Conservation (phyloP, 306 rosid species). For the Cicer bijugum region DNA sequence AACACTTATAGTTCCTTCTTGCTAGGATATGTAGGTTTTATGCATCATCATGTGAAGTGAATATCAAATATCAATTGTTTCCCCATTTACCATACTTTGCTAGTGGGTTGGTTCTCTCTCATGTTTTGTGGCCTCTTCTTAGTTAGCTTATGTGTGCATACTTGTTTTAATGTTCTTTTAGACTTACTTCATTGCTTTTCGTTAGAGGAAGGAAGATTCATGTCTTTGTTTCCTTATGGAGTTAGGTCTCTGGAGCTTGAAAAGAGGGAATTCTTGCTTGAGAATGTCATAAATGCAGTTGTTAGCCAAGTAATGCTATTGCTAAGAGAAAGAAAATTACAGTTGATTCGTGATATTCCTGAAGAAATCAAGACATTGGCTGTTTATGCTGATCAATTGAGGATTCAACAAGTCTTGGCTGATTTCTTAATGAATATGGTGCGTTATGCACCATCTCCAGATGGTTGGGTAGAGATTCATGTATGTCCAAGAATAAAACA, state of each 20-base stretch:
- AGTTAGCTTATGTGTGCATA: constrained; percentile 21
- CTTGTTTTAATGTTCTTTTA: constrained; percentile 40
- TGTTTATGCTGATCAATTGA: constrained; percentile 89
- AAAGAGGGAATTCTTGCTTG: constrained; percentile 81
- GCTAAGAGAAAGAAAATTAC: constrained; percentile 86
- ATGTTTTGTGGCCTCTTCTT: constrained; percentile 16
- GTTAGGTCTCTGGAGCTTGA: constrained; percentile 88
- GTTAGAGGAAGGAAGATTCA: constrained; percentile 39
- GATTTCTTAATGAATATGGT: constrained; percentile 92
- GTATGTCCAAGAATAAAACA: constrained; percentile 77
- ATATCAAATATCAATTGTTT: constrained; percentile 35
- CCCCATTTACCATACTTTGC: constrained; percentile 17
- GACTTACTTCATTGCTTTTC: constrained; percentile 25
- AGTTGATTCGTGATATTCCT: constrained; percentile 94
- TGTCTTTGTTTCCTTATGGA: constrained; percentile 45
- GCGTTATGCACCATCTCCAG: constrained; percentile 86
- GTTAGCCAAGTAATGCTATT: constrained; percentile 96
- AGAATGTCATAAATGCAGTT: constrained; percentile 90
- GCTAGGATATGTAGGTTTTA: constrained; percentile 17
- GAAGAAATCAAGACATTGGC: constrained; percentile 92
- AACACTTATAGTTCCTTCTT: constrained; percentile 9
- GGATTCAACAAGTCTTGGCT: constrained; percentile 91
- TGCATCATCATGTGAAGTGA: constrained; percentile 10
- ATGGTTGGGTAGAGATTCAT: constrained; percentile 97
- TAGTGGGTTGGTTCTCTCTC: constrained; percentile 11